Base-by-base conservation (phyloP, 148 eudicot genomes). In the Chenopodium berlandieri region DNA sequence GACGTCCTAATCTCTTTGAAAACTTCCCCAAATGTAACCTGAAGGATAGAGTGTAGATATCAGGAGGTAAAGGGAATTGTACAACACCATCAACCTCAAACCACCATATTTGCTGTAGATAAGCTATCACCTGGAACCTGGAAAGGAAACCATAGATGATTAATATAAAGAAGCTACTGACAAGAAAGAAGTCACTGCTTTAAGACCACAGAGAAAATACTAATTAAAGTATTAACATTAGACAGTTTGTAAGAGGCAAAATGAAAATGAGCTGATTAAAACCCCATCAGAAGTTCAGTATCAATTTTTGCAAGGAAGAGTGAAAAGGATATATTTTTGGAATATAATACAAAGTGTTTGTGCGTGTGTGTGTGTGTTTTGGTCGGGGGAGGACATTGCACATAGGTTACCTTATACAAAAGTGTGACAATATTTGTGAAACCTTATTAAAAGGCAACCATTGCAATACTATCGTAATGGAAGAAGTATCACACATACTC, bases 81-180 rank as follows among this genome's bases (percentile, higher is more conserved):
- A 94, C 86, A 20, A 30, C 60, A 54, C 97, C 95, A 76, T 91
- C 98, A 27, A 94, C 98, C 85, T 96, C 99, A 88, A 92, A 96
- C 99, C 99, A 96, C 99, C 99, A 96, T 87, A 96, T 89, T 90
- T 96, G 99, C 87, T 91, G 99, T 87, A 94, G 85, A 89, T 92
- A 96, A 30, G 99, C 99, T 79, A 94, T 88, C 34, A 85, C 88
- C 64, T 90, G 87, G 81, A 94, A 94, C 85, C 99, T 96, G 89
- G 80, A 54, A 64, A 72, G 13, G 64, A 37, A 2, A 27, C 22
- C 64, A 68, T 30, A 9, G n/a, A 56, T 47, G 23, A 82, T 58
- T 56, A 17, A 34, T 4, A 17, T 1, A 31, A 1, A 71, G 40
- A 17, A 40, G 20, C 22, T 71, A 9, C 50, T 50, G 34, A 14